Base-by-base conservation (phyloP, 805 yeast species). In the Lipomyces anomalus region DNA sequence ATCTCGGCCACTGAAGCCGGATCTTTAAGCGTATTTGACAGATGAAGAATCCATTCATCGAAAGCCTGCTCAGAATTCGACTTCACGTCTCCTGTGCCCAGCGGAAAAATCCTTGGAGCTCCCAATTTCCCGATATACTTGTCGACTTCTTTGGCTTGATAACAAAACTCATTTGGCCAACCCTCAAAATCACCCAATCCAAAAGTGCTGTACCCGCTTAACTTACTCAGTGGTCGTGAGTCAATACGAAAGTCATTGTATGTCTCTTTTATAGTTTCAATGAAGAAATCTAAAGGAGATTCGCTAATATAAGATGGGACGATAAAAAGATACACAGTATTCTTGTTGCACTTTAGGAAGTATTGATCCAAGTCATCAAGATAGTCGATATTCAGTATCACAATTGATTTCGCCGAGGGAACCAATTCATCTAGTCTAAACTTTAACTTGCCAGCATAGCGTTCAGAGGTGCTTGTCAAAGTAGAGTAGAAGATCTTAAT, bases 251-350 rank as follows among this genome's bases (percentile, higher is more conserved):
- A 86, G 63, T 88, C 97, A 50, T 82, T 81, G 50, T 77, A 77
- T 1, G 94, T 86, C 44, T 88, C 96, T 52, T 77, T 73, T 54
- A 88, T 69, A 36, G 84, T 79, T 57, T 85, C 94, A 46, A 88
- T 67, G 63, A 87, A 86, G 60, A 79, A 89, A 63, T 88, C 97
- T 26, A 89, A 72, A 11, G 97, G 96, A 1, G 94, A 84, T 62
- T 88, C 97, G 0, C 89, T 84, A 54, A 87, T 96, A 61, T 88
- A 88, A 0, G 95, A 86, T 1, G 97, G 97, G 26, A 88, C 69
- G 13, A 88, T 85, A 47, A 88, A 53, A 30, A 89, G 61, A 58
- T 86, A 88, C 9, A 86, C 65, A 3, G 63, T 63, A 23, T 56
- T 43, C 24, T 55, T 29, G 53, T 59, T 50, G 4, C 95, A 94